Evolutionary conservation across 345 rosid genomes (phyloP).

Genomic region (Nephelium lappaceum): DNA sequence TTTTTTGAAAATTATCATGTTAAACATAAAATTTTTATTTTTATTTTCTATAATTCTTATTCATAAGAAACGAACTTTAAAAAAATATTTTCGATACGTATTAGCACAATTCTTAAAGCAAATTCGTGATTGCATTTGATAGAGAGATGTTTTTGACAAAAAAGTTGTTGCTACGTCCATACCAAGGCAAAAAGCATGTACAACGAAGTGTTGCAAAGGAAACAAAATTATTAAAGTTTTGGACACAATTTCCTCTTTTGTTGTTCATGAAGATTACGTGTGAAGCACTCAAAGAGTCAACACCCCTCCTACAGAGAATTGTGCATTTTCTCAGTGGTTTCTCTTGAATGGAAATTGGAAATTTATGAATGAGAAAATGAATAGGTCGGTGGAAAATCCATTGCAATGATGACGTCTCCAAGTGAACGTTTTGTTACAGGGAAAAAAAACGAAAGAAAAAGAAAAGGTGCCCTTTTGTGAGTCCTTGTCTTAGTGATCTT

Average conservation of each 20-base stretch:
- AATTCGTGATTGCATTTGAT: too few relatives aligned
- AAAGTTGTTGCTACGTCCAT: neutral
- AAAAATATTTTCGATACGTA: too few relatives aligned
- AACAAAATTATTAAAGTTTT: neutral
- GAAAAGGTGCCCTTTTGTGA: neutral
- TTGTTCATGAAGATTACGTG: neutral
- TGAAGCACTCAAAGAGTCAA: too few relatives aligned
- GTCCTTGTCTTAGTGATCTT: constrained; percentile 7
- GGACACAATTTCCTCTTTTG: too few relatives aligned
- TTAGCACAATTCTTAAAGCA: too few relatives aligned
- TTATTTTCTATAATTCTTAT: too few relatives aligned
- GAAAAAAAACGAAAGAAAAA: neutral
- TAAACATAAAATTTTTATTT: too few relatives aligned
- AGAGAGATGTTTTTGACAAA: neutral
- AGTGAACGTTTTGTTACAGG: neutral
- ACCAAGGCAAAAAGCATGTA: neutral
- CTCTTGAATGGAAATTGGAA: neutral
- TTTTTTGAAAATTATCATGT: too few relatives aligned
- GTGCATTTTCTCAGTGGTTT: neutral
- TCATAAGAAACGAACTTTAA: too few relatives aligned
- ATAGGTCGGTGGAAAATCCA: constrained; percentile 8
- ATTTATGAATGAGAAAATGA: neutral
- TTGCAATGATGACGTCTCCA: neutral
- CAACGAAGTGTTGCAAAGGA: neutral
- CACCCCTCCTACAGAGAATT: too few relatives aligned